These are phyloP conservation scores for Fusarium bulbicola DNA, from an alignment of 2,329 filamentous ascomycete genomes.

Conservation along the genomic window DNA sequence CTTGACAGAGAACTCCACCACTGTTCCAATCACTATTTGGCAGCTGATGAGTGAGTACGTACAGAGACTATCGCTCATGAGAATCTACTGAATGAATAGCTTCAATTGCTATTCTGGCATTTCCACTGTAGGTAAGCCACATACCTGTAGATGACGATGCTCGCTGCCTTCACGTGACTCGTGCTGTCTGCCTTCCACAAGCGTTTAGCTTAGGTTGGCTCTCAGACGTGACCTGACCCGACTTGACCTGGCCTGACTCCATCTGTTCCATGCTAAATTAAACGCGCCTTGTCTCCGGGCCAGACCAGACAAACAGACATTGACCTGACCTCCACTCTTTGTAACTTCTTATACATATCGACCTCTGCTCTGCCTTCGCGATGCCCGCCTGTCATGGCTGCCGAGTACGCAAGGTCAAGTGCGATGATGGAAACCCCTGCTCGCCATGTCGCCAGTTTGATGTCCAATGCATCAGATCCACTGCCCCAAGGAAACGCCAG, in stretches of 20 bases:
- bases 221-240: not conserved
- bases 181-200: constrained; percentile 14
- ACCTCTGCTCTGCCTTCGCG: not conserved
- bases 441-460: constrained; percentile 34
- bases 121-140: not conserved
- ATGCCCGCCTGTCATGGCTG: constrained; percentile 40
- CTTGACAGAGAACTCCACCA: constrained; percentile 15
- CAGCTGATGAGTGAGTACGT: not conserved
- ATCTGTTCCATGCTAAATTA: constrained; percentile 9
- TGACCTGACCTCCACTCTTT: constrained; percentile 19
- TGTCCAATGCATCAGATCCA: constrained; percentile 33
- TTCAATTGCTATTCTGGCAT: not conserved
- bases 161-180: constrained; percentile 19
- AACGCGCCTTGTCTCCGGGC: constrained; percentile 21
- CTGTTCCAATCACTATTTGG: not conserved
- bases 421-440: constrained; percentile 38
- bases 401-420: constrained; percentile 41
- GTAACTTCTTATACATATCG: constrained; percentile 1
- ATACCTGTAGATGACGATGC: not conserved
- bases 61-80: not conserved
- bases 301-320: not conserved
- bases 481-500: constrained; percentile 33
- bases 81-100: not conserved
- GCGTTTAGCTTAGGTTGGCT: not conserved
- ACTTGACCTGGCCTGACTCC: not conserved